Evolutionary conservation across 352 stramenopile species (phyloP).

Genomic region (Pythium dissotocum): DNA sequence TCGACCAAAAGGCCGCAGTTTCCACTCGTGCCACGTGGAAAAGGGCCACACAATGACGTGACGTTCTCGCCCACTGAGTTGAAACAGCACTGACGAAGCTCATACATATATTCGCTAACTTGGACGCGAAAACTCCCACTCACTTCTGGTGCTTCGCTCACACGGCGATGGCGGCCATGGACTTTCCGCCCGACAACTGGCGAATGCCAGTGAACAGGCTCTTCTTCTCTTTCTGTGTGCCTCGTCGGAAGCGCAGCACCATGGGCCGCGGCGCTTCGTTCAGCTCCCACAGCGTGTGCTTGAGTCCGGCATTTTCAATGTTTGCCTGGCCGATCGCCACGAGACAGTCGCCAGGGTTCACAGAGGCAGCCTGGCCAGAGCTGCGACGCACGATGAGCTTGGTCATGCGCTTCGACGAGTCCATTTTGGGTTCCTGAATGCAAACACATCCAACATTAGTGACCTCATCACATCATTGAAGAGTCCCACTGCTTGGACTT

Average conservation of each 20-base stretch:
- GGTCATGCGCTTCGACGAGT: slow-evolving; percentile 50
- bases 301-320: slow-evolving; percentile 82
- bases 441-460: too few species aligned
- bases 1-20: slow-evolving; percentile 34
- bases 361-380: slow-evolving; percentile 62
- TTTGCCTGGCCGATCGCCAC: slow-evolving; percentile 82
- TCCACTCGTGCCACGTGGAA: slow-evolving; percentile 73
- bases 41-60: slow-evolving; percentile 79
- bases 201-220: slow-evolving; percentile 66
- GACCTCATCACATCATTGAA: slow-evolving; percentile 1
- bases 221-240: slow-evolving; percentile 73
- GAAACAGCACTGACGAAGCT: neutral
- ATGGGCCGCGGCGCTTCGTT: slow-evolving; percentile 75
- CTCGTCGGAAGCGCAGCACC: slow-evolving; percentile 77
- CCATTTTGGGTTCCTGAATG: slow-evolving; percentile 37
- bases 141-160: slow-evolving; percentile 2
- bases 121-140: slow-evolving; percentile 3
- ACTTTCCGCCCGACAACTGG: slow-evolving; percentile 33
- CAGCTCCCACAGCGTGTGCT: slow-evolving; percentile 84
- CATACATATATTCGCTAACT: slow-evolving; percentile 6
- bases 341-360: slow-evolving; percentile 82
- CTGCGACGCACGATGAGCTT: slow-evolving; percentile 79
- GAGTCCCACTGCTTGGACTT: slow-evolving; percentile 2
- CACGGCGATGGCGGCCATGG: slow-evolving; percentile 25
- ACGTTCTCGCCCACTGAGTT: neutral